Base-by-base conservation (phyloP, 2,329 filamentous ascomycete genomes). In the Cladosporium oxysporum region DNA sequence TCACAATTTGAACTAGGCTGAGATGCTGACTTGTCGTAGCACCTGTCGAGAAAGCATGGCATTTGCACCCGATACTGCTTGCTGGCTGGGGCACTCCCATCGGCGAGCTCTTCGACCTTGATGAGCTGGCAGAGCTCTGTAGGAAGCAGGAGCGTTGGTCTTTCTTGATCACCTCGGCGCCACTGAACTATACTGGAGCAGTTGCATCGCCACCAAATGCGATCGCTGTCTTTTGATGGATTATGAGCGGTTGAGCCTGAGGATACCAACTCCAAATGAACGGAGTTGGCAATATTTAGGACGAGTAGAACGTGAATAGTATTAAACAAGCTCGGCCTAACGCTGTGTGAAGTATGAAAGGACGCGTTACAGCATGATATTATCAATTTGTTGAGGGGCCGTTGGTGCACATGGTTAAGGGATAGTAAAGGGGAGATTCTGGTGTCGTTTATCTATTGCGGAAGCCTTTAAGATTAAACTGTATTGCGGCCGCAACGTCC, bases 41-140 rank as follows among this genome's bases (percentile, higher is more conserved):
- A 37, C 55, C 55, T 26, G 29, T 37, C 3, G 55, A 58, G 55
- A 35, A 23, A 23, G 55, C 18, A 28, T 58, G 18, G 28, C 55
- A 58, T 28, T n/a, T 58, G n/a, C 55, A 58, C n/a, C 55, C 31
- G 14, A 58, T 58, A 35, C 31, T 58, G 55, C 37, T 72, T 23
- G 67, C 68, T 23, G 68, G 68, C n/a, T 72, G 68, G 69, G 69
- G 70, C 21, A 33, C 69, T 6, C 70, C 70, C 11, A 71, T 72
- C 16, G 75, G 76, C 3, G 77, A 78, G 67, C 67, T 78, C 29
- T 78, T 76, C 68, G 72, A 78, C 64, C 60, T 78, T 12, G 76
- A 78, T 44, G 65, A 44, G 14, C 33, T 78, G 63, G 68, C 67
- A 6, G 64, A 66, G 18, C 70, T 72, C 49, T 78, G 77, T 53